A percentile compares a stretch with the other conserved stretches of the same genome.
Conservation (phyloP, 495 filamentous ascomycete species). For the Penicillium pancosmium region DNA sequence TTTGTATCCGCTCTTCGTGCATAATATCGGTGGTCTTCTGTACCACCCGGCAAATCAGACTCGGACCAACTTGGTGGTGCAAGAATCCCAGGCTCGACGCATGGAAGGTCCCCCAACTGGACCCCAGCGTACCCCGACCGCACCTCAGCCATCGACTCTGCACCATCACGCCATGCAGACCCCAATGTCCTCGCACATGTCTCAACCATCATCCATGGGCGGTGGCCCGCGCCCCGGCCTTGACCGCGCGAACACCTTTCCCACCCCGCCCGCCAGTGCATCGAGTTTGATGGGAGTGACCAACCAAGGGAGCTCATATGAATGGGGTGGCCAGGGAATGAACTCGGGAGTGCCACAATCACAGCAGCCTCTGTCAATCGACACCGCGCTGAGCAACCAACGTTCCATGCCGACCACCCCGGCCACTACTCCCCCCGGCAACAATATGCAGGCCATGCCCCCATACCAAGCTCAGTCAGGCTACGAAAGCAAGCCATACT, state of each 20-base stretch:
- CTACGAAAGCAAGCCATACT: constrained; percentile 80
- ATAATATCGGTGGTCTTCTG: constrained; percentile 92
- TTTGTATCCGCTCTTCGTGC: constrained; percentile 94
- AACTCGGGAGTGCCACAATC: constrained; percentile 61
- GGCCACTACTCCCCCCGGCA: constrained; percentile 88
- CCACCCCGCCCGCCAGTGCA: constrained; percentile 90
- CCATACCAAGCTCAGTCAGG: constrained; percentile 69
- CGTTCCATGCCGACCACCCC: constrained; percentile 94
- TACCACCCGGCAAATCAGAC: constrained; percentile 91
- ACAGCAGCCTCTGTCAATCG: constrained; percentile 81
- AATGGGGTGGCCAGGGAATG: constrained; percentile 73
- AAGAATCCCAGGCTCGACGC: constrained; percentile 80
- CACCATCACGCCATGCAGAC: constrained; percentile 73
- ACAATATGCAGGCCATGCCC: constrained; percentile 74
- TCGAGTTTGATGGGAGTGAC: constrained; percentile 86
- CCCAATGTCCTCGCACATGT: constrained; percentile 62
- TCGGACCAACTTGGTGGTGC: constrained; percentile 82
- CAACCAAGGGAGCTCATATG: constrained; percentile 70
- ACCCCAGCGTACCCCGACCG: constrained; percentile 47
- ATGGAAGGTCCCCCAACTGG: constrained; percentile 36
- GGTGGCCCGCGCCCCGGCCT: constrained; percentile 73
- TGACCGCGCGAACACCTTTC: constrained; percentile 86
- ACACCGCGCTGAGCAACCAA: constrained; percentile 76
- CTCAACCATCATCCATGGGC: constrained; percentile 72
- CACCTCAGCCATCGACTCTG: constrained; percentile 72